Conservation (phyloP, 2,329 filamentous ascomycete species). For the Diaporthe nobilis region DNA sequence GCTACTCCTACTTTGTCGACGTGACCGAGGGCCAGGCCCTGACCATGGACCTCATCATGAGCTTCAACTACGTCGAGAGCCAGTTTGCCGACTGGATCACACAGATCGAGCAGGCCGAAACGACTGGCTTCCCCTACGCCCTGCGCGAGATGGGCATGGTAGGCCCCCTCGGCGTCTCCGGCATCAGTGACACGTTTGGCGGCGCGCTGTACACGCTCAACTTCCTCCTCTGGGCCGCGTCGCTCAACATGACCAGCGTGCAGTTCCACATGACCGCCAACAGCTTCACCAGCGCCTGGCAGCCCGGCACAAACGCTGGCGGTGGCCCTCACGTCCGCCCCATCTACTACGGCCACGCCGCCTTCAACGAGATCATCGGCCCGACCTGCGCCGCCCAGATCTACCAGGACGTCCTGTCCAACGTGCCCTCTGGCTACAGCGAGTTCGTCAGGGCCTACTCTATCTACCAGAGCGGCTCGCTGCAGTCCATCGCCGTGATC, state of each 20-base stretch:
- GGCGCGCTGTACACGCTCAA: conserved; percentile 66
- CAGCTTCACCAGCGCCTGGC: conserved; percentile 65
- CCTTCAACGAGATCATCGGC: conserved; percentile 64
- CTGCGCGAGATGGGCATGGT: conserved; percentile 66
- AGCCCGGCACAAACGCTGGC: conserved; percentile 57
- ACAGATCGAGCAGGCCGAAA: conserved; percentile 57
- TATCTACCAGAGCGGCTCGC: conserved; percentile 58
- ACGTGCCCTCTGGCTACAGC: conserved; percentile 53
- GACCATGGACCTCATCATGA: conserved; percentile 60
- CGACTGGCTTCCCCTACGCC: conserved; percentile 61
- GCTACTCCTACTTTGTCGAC: conserved; percentile 67
- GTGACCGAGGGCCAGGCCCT: conserved; percentile 57
- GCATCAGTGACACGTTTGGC: conserved; percentile 63
- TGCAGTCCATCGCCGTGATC: conserved; percentile 60
- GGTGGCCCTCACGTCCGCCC: conserved; percentile 60
- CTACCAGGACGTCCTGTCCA: conserved; percentile 50
- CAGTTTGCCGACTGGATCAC: conserved; percentile 62
- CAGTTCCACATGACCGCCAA: conserved; percentile 69
- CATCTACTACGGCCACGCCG: conserved; percentile 65
- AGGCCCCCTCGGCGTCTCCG: conserved; percentile 61
- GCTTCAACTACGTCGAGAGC: conserved; percentile 59
- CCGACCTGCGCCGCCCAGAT: conserved; percentile 59
- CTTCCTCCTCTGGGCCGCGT: conserved; percentile 64
- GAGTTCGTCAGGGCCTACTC: conserved; percentile 59
- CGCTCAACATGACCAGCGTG: conserved; percentile 61